Evolutionary conservation across 331 rosid genomes (phyloP).

Genomic region (Dryas integrifolia): DNA sequence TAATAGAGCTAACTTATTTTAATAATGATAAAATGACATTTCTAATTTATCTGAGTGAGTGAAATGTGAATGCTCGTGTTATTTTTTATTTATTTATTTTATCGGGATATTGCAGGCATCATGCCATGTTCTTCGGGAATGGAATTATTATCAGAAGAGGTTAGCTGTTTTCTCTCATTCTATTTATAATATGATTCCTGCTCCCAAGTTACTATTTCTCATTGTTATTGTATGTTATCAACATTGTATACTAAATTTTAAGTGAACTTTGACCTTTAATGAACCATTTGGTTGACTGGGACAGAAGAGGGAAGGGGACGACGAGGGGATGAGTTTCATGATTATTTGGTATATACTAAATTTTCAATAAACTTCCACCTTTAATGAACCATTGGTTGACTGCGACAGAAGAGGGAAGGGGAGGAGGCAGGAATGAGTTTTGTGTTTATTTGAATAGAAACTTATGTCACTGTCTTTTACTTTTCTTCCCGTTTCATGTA

Average conservation of each 20-base stretch:
- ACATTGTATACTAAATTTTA: not conserved
- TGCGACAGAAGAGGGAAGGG: too few relatives aligned
- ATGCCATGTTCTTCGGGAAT: conserved; percentile 60
- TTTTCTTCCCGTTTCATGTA: conserved; percentile 5
- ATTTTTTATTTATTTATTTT: not conserved
- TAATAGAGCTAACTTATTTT: not conserved
- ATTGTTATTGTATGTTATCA: too few relatives aligned
- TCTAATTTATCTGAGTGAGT: not conserved
- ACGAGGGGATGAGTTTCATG: too few relatives aligned
- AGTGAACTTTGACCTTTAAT: not conserved
- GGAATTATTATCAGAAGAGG: conserved; percentile 82
- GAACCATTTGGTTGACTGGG: not conserved
- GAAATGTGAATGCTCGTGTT: conserved; percentile 18
- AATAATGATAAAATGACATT: not conserved
- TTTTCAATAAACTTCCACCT: too few relatives aligned
- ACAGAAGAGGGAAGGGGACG: too few relatives aligned
- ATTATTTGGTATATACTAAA: too few relatives aligned
- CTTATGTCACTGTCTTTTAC: not conserved
- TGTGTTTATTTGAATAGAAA: not conserved
- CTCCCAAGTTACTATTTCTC: not conserved
- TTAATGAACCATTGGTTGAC: too few relatives aligned
- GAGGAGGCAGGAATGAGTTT: too few relatives aligned
- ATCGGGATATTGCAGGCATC: conserved; percentile 45
- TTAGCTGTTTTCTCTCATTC: conserved; percentile 27
- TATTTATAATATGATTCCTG: not conserved